Base-by-base conservation (phyloP, 2,329 filamentous ascomycete species). In the Talaromyces rugulosus region DNA sequence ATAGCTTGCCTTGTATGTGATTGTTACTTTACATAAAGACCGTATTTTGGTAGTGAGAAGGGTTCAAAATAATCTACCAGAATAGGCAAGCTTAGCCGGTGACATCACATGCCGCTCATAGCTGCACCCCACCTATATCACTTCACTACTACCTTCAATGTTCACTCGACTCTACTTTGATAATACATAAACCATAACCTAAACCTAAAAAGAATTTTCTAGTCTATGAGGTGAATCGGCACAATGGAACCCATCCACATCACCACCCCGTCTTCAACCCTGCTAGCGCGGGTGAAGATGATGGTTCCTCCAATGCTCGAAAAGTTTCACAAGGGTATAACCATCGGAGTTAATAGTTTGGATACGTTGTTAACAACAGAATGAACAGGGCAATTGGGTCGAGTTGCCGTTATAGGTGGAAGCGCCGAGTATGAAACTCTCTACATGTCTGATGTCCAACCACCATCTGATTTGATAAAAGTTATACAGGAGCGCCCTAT, bases 281-380 rank as follows among this genome's bases (percentile, higher is more conserved):
- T 96, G 59, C 81, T 99, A 62, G 79, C 82, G 67, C 94, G 91
- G 77, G 92, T 93, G 72, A 90, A 89, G 82, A 91, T 89, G 74
- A 89, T 99, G 81, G 86, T 99, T 63, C 95, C 95, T 66, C 95
- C 95, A 11, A 91, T 99, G 91, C 85, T 97, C 59, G 91, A 95
- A 74, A 91, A 86, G 72, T 98, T 98, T 74, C 95, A 98, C 79
- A 99, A 99, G 83, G 95, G 94, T 92, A 73, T 55, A 78, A 67
- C 57, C 51, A 27, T 60, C 11, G n/a, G 27, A 28, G 30, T 34
- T 9, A 30, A n/a, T 23, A 12, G 14, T 18, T 9, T 2, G 47
- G 14, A 27, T 8, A 51, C 27, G 55, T 63, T 36, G 30, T 57
- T 12, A 60, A 47, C 42, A 60, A 47, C 42, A 53, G 59, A 52